Percentiles rank a stretch among this genome's conserved stretches.
These are phyloP conservation scores for Globisporangium echinulatum DNA, from an alignment of 352 stramenopile genomes.

Conservation along the genomic window DNA sequence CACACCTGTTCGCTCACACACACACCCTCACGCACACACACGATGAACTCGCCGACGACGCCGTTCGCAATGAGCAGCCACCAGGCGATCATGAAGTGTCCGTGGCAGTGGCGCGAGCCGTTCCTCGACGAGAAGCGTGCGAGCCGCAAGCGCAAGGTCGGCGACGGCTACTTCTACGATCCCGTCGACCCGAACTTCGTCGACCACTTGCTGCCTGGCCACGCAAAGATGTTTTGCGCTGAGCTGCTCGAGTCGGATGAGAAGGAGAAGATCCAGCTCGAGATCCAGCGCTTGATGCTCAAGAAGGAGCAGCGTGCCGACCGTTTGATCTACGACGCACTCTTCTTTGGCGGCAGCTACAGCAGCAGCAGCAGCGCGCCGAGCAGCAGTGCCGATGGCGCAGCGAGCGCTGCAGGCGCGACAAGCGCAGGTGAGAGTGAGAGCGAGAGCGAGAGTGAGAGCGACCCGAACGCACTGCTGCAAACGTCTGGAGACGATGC, in stretches of 20 bases:
- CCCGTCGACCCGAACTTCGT: slow-evolving; percentile 83
- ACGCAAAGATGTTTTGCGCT: slow-evolving; percentile 76
- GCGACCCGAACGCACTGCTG: not conserved
- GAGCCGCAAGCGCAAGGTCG: slow-evolving; percentile 79
- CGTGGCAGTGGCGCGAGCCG: slow-evolving; percentile 81
- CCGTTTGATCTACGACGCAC: slow-evolving; percentile 27
- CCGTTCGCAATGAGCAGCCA: slow-evolving; percentile 45
- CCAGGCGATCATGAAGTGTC: slow-evolving; percentile 85
- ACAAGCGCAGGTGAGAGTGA: not conserved
- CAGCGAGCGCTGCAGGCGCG: not conserved
- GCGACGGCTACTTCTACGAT: slow-evolving; percentile 80
- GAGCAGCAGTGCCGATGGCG: slow-evolving; percentile 8
- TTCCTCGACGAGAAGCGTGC: slow-evolving; percentile 81
- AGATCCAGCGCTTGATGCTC: slow-evolving; percentile 77
- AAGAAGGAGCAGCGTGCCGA: slow-evolving; percentile 49
- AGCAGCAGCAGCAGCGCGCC: not conserved
- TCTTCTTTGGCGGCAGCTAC: slow-evolving; percentile 14
- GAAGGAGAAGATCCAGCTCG: slow-evolving; percentile 74
- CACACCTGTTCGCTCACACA: not conserved
- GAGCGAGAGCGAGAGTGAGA: not conserved
- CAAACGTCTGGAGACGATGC: slow-evolving; percentile 5
- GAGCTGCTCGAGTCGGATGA: slow-evolving; percentile 66
- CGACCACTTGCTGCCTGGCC: slow-evolving; percentile 70
- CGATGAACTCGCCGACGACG: slow-evolving; percentile 50
- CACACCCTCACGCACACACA: not conserved